Evolutionary conservation across 768 basidiomycete species (phyloP), one percentile per base, ranked within the genome.

Genomic region (Arthromyces matolae): DNA sequence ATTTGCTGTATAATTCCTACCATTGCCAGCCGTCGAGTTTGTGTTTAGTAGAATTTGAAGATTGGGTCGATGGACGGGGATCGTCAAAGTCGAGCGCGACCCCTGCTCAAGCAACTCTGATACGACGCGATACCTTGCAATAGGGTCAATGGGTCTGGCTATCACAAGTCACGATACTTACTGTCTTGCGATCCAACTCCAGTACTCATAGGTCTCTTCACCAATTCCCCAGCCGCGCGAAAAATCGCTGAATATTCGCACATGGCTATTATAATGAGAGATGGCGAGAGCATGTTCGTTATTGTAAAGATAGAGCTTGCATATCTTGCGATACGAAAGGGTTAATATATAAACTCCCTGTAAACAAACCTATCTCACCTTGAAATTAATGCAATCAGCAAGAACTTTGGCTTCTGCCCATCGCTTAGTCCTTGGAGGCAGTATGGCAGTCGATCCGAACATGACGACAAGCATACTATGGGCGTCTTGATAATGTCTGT

Each of bases 361-460:
- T n/a, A n/a, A n/a, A 13, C 14, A 16, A 34, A 6, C 8, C 12
- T 12, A 24, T 7, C 67, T 47, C 51, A 90, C 93, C 73, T 96
- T 94, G 62, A 96, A 73, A 49, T 85, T 89, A 52, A 97, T 84
- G 54, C 91, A 89, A 62, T 99, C 96, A 0, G 91, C 93, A 2
- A 98, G 76, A 2, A 98, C 96, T 64, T 94, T 96, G 3, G 95
- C 95, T 65, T 99, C 96, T 13, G 94, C 93, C 95, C 95, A 98
- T 24, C 95, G 78, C 63, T 98, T 99, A 1, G 93, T 97, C 8
- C 95, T 80, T 5, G 93, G 93, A 1, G 89, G 90, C 7, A 96
- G 70, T 41, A 89, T 86, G 4, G 83, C 83, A 2, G 86, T 87
- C 6, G 91, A 92, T 2, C 84, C 83, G 60, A 97, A 95, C 87